Evolutionary conservation across 2,329 filamentous ascomycete species (phyloP), one percentile per base, ranked within the genome.

Genomic region (Neofusicoccum cordaticola): DNA sequence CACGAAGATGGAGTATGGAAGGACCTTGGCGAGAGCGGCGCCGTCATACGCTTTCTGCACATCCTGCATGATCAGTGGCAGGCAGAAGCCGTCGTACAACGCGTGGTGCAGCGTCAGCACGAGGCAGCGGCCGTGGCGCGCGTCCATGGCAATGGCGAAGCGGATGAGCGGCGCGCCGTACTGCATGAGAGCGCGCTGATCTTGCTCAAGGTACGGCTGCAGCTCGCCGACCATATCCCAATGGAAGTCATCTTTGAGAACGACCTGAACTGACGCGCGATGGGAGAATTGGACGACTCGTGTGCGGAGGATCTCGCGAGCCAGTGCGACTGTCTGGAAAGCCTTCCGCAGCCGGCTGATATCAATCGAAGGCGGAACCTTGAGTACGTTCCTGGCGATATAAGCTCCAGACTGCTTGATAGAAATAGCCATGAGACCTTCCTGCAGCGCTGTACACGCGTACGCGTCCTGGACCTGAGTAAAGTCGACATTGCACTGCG

Each of bases 381-480:
- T 27, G 12, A 61, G 22, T 11, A 35, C 27, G 17, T 48, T 45
- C 27, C 31, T 17, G 27, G 82, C 82, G 2, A 86, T 78, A 44
- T 86, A 87, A 0, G 82, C 80, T 51, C 83, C 83, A 34, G 78
- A 77, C 34, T 81, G 75, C 69, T 83, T 84, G 65, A 79, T 77
- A 2, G 84, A 83, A 4, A 86, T 71, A 0, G 83, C 82, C 75
- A 86, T 81, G 2, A 86, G 77, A 1, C 81, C 83, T 69, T 85
- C 83, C 66, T 87, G 84, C 1, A 85, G 74, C 0, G 83, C 80
- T 0, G 83, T 84, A 72, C 83, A 85, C 1, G 84, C 84, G 62
- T 85, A 86, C 0, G 84, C 72, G 64, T 87, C 84, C 57, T 84
- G 80, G 17, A 78, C 68, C 31, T 71, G 67, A 1, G 41, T 65